Percentiles rank a stretch among this genome's conserved stretches.
These are phyloP conservation scores for Yamadazyma membranifaciens DNA, from an alignment of 1,139 yeast species.

Conservation along the genomic window DNA sequence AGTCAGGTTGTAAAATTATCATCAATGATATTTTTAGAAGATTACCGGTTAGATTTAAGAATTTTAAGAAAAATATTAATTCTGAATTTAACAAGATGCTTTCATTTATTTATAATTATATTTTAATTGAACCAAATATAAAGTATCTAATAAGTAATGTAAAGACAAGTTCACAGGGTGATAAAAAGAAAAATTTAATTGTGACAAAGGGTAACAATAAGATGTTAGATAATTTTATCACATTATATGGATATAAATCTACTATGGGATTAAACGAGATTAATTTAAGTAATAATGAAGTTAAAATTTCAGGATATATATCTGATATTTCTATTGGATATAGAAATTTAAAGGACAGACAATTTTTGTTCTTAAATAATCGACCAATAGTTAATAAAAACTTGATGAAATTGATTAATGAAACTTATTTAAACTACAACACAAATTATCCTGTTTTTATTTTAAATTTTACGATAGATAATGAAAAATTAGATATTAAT, in stretches of 20 bases:
- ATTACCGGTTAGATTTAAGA: conserved; percentile 74
- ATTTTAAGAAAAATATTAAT: conserved; percentile 63
- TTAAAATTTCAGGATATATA: conserved; percentile 53
- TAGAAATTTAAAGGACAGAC: conserved; percentile 70
- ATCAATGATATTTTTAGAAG: conserved; percentile 56
- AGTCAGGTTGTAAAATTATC: conserved; percentile 55
- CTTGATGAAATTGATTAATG: conserved; percentile 63
- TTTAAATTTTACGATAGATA: conserved; percentile 54
- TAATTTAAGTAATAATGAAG: conserved; percentile 23
- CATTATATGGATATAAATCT: conserved; percentile 69
- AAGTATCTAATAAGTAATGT: conserved; percentile 60
- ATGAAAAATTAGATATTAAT: conserved; percentile 68
- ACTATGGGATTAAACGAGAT: conserved; percentile 55
- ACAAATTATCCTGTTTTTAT: conserved; percentile 75
- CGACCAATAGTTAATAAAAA: conserved; percentile 69
- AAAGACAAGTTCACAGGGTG: conserved; percentile 22
- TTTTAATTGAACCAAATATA: conserved; percentile 57
- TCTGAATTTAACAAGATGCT: conserved; percentile 72
- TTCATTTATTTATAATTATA: conserved; percentile 62
- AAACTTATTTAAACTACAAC: conserved; percentile 66
- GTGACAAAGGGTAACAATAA: conserved; percentile 46
- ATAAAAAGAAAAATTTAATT: conserved; percentile 50
- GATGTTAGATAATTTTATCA: conserved; percentile 53
- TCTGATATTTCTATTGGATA: conserved; percentile 74
- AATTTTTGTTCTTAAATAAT: conserved; percentile 66